Conservation (phyloP, 75 land plant species). For the Ceratopteris richardii region DNA sequence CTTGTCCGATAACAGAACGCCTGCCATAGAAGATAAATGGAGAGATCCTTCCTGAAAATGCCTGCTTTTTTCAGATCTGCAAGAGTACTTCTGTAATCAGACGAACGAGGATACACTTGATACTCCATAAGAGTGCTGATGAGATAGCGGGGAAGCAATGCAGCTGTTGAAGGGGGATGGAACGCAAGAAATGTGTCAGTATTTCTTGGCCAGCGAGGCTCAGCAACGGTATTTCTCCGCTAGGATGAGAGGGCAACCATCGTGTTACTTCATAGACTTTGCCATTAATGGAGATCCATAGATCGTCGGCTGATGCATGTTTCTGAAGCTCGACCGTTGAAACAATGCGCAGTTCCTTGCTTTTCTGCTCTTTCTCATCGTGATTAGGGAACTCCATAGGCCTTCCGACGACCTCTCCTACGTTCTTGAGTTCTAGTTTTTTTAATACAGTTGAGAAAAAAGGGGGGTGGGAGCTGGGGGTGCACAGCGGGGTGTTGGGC, state of each 20-base stretch:
- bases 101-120: constrained; percentile 43
- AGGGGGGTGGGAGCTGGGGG: too few relatives aligned
- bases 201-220: constrained; percentile 75
- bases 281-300: constrained; percentile 75
- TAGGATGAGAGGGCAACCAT: constrained; percentile 57
- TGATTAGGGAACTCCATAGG: too few relatives aligned
- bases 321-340: constrained; percentile 44
- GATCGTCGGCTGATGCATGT: constrained; percentile 44
- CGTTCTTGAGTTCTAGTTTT: too few relatives aligned
- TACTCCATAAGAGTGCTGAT: constrained; percentile 41
- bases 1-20: constrained; percentile 37
- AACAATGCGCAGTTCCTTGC: too few relatives aligned
- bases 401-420: too few relatives aligned
- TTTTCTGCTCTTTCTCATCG: too few relatives aligned
- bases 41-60: constrained; percentile 33
- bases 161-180: constrained; percentile 67
- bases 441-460: too few relatives aligned
- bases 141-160: constrained; percentile 37
- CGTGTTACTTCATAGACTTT: constrained; percentile 74
- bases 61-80: constrained; percentile 45
- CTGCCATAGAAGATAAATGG: constrained; percentile 30
- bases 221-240: constrained; percentile 63
- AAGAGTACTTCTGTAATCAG: constrained; percentile 43
- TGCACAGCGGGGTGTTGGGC: too few relatives aligned
- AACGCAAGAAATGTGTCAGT: constrained; percentile 77